Evolutionary conservation across 108 stramenopile species (phyloP).

Genomic region (Discostella stelligeroides): DNA sequence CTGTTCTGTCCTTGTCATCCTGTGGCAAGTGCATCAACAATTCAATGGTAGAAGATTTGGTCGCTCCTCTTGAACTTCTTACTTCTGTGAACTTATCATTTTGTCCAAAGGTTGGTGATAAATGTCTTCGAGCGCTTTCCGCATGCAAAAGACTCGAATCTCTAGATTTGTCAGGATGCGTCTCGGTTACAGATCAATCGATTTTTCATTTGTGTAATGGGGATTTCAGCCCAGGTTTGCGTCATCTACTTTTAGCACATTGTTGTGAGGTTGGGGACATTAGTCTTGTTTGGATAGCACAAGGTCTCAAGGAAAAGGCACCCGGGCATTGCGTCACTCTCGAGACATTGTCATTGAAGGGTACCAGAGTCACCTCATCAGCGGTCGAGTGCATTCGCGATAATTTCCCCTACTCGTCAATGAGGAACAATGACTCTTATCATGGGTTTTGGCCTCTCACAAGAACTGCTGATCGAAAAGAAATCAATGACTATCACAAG

Average conservation of each 20-base stretch:
- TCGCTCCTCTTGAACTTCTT: slow-evolving; percentile 18
- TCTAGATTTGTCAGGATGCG: slow-evolving; percentile 50
- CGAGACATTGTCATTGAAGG: slow-evolving; percentile 50
- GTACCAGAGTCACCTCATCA: slow-evolving; percentile 27
- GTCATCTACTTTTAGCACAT: slow-evolving; percentile 31
- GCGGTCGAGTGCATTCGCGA: slow-evolving; percentile 36
- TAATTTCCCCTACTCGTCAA: slow-evolving; percentile 33
- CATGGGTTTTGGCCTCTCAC: slow-evolving; percentile 48
- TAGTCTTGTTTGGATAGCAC: slow-evolving; percentile 50
- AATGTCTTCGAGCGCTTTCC: slow-evolving; percentile 40
- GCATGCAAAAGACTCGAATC: slow-evolving; percentile 32
- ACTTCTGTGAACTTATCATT: slow-evolving; percentile 35
- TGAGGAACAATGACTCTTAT: slow-evolving; percentile 34
- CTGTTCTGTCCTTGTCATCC: slow-evolving; percentile 37
- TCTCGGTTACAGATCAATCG: slow-evolving; percentile 36
- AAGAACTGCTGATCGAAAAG: slow-evolving; percentile 43
- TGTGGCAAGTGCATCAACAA: slow-evolving; percentile 61
- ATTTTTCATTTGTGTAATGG: slow-evolving; percentile 44
- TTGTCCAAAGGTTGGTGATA: slow-evolving; percentile 45
- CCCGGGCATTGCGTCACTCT: slow-evolving; percentile 22
- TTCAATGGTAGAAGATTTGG: slow-evolving; percentile 29
- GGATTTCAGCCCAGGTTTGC: slow-evolving; percentile 44
- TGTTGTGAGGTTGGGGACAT: slow-evolving; percentile 49
- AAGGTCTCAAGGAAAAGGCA: slow-evolving; percentile 42
- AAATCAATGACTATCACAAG: slow-evolving; percentile 45